Base-by-base conservation (phyloP, 352 stramenopile genomes). In the Aphanomyces astaci region DNA sequence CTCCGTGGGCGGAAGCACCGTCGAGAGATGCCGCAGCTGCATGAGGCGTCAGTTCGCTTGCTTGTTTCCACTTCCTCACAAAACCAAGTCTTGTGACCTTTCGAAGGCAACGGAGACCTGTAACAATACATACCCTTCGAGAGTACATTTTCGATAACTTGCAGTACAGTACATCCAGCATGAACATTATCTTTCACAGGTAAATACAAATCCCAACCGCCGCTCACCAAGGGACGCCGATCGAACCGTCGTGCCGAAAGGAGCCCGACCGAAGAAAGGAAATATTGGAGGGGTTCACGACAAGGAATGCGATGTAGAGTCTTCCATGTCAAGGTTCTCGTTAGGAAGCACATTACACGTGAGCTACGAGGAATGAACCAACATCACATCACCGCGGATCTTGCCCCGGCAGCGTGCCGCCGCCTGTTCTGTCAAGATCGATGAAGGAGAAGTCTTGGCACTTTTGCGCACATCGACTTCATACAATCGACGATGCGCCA, bases 1-100 rank as follows among this genome's bases (percentile, higher is more conserved):
- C 60, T 95, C 86, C 1, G 86, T 91, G 43, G 92, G 89, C 75
- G 92, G 83, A 60, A 96, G 71, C 71, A 98, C 78, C 73, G 91
- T 97, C 76, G 90, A 92, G 73, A 97, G 67, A 64, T 98, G 84
- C 13, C 89, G 79, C 45, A 98, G 80, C 80, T 98, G 94, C 93
- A 98, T 98, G 25, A 24, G 53, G 40, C 52, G 4, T 19, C 24
- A 22, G 7, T 49, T 51, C 51, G 51, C 51, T 25, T 5, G 9
- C 45, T 22, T 25, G 51, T n/a, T 30, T n/a, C n/a, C n/a, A n/a
- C 15, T 59, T 59, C 30, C 51, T 33, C 22, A 32, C 30, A 53
- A 45, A 32, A 22, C 13, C 53, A 32, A 56, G 24, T 22, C 30
- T 17, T 28, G 48, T 52, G 62, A 68, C 62, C 62, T 68, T 62